These are phyloP conservation scores for Pseudogymnoascus sp. DNA, from an alignment of 2,329 filamentous ascomycete species.

Conservation along the genomic window DNA sequence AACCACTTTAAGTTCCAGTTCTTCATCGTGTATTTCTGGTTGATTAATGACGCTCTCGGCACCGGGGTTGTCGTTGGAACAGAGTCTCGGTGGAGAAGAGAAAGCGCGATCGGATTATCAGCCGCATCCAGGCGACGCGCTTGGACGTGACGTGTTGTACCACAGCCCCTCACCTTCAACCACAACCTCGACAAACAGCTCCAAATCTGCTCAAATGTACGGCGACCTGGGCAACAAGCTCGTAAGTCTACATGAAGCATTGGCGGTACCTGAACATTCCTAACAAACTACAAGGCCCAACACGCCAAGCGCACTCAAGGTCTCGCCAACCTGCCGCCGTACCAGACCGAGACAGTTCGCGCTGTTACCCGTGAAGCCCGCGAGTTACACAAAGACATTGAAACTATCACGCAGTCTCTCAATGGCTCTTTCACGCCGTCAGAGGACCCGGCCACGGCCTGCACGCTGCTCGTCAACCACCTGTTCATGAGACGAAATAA, in stretches of 20 bases:
- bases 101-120: not conserved
- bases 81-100: not conserved
- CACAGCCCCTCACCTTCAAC: not conserved
- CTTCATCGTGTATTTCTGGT: not conserved
- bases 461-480: slow-evolving; percentile 85
- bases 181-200: not conserved
- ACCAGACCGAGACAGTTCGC: slow-evolving; percentile 86
- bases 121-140: not conserved
- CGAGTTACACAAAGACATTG: slow-evolving; percentile 81
- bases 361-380: slow-evolving; percentile 83
- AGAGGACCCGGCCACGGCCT: slow-evolving; percentile 73
- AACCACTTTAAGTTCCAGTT: not conserved
- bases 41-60: not conserved
- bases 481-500: slow-evolving; percentile 94
- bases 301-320: slow-evolving; percentile 93
- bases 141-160: slow-evolving; percentile 6
- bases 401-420: slow-evolving; percentile 71
- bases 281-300: slow-evolving; percentile 56
- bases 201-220: slow-evolving; percentile 45
- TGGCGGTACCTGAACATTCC: slow-evolving; percentile 2
- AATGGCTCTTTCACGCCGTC: slow-evolving; percentile 81
- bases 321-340: slow-evolving; percentile 76
- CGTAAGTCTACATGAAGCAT: slow-evolving; percentile 32
- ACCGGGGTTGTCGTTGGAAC: not conserved
- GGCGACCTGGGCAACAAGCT: slow-evolving; percentile 64